A percentile compares a stretch with the other conserved stretches of the same genome.
Conservation (phyloP, 805 yeast genomes). For the Yamadazyma paraphyllophila region DNA sequence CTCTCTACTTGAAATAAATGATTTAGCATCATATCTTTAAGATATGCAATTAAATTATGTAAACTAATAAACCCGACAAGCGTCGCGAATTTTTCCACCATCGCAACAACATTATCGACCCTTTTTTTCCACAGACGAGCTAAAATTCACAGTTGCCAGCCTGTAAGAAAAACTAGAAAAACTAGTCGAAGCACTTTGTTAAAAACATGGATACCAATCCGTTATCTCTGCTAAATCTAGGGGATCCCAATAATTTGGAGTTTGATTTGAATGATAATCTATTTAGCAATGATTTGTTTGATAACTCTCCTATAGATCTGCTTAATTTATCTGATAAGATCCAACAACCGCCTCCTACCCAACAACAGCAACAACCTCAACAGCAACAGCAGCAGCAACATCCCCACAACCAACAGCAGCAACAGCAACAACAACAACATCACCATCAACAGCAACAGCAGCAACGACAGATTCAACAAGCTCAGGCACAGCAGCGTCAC, state of each 20-base stretch:
- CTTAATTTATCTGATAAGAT: constrained; percentile 1
- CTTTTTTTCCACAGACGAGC: constrained; percentile 5
- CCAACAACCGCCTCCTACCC: not conserved
- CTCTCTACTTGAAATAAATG: not conserved
- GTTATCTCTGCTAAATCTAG: constrained; percentile 9
- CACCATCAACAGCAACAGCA: not conserved
- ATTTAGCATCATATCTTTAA: not conserved
- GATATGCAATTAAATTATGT: not conserved
- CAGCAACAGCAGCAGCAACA: constrained; percentile 1
- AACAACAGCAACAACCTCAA: not conserved
- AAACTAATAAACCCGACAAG: not conserved
- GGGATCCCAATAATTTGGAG: constrained; percentile 10
- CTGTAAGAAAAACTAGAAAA: too few species aligned
- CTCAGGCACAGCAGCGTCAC: not conserved
- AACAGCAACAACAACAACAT: not conserved
- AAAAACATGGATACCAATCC: constrained; percentile 11
- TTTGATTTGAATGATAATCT: constrained; percentile 12
- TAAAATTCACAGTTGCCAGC: not conserved
- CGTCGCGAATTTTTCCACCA: constrained; percentile 1
- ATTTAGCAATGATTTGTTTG: constrained; percentile 9
- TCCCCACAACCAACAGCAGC: not conserved
- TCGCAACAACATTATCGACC: constrained; percentile 1
- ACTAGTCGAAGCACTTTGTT: not conserved
- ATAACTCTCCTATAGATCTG: constrained; percentile 5
- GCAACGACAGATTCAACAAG: not conserved